Conservation (phyloP, 23 red algal species). For the Gracilaria domingensis region DNA sequence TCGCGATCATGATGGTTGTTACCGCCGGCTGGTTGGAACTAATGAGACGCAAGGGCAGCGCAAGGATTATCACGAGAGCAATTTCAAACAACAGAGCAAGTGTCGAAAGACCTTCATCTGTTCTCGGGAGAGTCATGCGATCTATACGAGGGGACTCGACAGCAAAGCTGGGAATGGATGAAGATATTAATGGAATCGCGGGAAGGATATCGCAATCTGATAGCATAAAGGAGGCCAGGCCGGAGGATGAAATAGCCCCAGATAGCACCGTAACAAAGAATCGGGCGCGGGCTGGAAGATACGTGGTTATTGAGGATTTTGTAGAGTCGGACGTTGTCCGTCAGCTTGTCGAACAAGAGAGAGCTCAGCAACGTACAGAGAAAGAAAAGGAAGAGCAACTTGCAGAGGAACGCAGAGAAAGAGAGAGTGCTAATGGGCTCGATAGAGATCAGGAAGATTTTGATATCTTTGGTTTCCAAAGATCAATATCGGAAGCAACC, state of each 20-base stretch:
- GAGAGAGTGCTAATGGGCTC: neutral
- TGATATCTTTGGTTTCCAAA: neutral
- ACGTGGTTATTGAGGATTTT: conserved; percentile 3
- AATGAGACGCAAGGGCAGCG: conserved; percentile 11
- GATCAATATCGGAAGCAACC: conserved; percentile 43
- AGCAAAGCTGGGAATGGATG: neutral
- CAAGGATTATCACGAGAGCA: neutral
- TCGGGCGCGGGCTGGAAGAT: neutral
- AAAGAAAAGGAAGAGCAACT: neutral
- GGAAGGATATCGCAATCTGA: conserved; percentile 22
- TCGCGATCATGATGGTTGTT: conserved; percentile 5
- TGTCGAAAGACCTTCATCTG: conserved; percentile 27
- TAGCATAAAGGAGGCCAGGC: conserved; percentile 12
- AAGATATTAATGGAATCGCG: neutral
- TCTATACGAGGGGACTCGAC: conserved; percentile 38
- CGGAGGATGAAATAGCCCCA: conserved; percentile 23
- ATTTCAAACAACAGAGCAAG: conserved; percentile 30
- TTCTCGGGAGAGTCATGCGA: conserved; percentile 24
- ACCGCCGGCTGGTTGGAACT: conserved; percentile 28
- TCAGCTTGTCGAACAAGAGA: conserved; percentile 10
- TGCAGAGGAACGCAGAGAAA: neutral
- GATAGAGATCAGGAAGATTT: neutral
- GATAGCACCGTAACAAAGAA: neutral
- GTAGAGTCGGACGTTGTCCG: conserved; percentile 21
- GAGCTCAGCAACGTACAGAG: neutral